Conservation (phyloP, 2,329 filamentous ascomycete genomes). For the Scedosporium dehoogii region DNA sequence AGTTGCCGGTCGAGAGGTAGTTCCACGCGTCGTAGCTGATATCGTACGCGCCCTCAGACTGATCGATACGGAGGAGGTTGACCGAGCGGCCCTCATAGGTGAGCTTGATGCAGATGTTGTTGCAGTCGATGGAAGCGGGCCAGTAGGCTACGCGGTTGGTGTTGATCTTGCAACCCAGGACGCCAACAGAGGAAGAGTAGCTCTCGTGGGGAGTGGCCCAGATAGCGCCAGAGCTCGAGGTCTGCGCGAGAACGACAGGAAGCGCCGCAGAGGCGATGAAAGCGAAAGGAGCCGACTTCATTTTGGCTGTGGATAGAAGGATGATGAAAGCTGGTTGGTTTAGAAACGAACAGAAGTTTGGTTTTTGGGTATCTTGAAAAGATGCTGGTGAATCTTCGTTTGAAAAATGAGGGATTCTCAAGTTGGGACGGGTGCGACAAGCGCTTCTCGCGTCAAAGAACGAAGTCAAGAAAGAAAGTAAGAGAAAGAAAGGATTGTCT, state of each 20-base stretch:
- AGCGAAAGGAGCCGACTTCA: slow-evolving; percentile 2
- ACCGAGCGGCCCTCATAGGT: slow-evolving; percentile 36
- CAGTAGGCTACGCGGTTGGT: slow-evolving; percentile 53
- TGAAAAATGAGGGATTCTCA: background rate
- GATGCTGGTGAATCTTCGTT: background rate
- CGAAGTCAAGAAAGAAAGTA: background rate
- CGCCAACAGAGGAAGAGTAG: slow-evolving; percentile 47
- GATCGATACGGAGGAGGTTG: slow-evolving; percentile 49
- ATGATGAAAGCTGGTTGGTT: background rate
- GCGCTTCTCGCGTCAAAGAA: background rate
- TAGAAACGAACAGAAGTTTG: background rate
- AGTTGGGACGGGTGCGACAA: background rate
- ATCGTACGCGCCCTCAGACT: slow-evolving; percentile 45
- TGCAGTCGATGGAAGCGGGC: slow-evolving; percentile 41
- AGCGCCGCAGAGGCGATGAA: background rate
- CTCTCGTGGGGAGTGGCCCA: slow-evolving; percentile 43
- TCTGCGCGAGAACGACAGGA: background rate
- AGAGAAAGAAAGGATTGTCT: background rate
- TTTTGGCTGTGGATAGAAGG: background rate
- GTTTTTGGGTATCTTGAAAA: slow-evolving; percentile 1
- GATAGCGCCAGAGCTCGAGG: slow-evolving; percentile 17
- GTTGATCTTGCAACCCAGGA: slow-evolving; percentile 50
- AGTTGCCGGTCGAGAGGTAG: slow-evolving; percentile 40
- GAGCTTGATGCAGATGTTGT: slow-evolving; percentile 46
- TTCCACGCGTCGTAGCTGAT: slow-evolving; percentile 55